phyloP scores from a whole-genome alignment of 257 asterid species.

The Solanum chilense region DNA sequence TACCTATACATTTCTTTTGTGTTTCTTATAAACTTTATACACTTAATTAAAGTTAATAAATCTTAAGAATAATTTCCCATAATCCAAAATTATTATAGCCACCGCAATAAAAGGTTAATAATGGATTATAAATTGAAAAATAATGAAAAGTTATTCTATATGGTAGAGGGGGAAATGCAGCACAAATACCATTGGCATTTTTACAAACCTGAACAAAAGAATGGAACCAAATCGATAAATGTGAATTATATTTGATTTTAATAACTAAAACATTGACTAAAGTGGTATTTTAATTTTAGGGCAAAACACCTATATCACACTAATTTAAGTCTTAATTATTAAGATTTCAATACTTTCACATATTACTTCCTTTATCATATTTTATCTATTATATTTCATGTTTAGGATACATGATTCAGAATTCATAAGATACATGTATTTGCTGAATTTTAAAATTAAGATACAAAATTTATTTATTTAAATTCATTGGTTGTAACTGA shows the following conservation, averaged over 20 bases:
- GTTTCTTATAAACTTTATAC: not conserved
- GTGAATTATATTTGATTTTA: not conserved
- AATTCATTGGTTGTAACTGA: too few relatives aligned
- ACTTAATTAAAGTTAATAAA: not conserved
- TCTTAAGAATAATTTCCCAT: not conserved
- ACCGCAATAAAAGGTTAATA: not conserved
- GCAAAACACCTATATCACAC: too few relatives aligned
- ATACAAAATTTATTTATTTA: too few relatives aligned
- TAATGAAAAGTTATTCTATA: not conserved
- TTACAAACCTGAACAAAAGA: not conserved
- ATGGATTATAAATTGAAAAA: not conserved
- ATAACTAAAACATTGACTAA: not conserved
- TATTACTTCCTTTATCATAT: too few relatives aligned
- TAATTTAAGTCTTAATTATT: too few relatives aligned
- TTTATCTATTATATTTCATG: too few relatives aligned
- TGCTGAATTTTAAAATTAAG: too few relatives aligned
- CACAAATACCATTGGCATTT: not conserved
- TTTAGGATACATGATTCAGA: too few relatives aligned
- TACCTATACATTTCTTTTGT: not conserved
- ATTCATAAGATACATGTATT: too few relatives aligned
- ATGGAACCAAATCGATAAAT: not conserved
- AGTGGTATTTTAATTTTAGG: not conserved
- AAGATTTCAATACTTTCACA: too few relatives aligned
- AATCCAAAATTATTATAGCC: not conserved
- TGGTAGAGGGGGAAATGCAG: not conserved